A percentile compares a stretch with the other conserved stretches of the same genome.
Conservation (phyloP, 2,329 filamentous ascomycete genomes). For the Xylaria polymorpha region DNA sequence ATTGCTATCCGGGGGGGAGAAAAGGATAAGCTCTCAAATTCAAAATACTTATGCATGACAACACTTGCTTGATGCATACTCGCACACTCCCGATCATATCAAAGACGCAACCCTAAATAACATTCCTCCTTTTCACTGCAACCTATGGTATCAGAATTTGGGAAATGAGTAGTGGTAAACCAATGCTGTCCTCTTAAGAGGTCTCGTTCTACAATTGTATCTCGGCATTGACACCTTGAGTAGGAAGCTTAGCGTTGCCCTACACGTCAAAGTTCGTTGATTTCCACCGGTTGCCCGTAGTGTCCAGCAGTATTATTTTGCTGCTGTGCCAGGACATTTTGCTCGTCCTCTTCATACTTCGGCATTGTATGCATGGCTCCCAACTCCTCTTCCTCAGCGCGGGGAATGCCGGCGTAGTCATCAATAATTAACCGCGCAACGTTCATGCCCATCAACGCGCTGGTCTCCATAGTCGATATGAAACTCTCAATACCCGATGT, state of each 20-base stretch:
- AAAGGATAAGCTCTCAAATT: too few species aligned
- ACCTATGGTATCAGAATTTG: not conserved
- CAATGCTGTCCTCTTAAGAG: not conserved
- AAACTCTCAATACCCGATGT: constrained; percentile 88
- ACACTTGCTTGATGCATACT: not conserved
- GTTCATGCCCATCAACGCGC: constrained; percentile 88
- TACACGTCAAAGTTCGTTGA: constrained; percentile 24
- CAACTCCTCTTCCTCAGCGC: constrained; percentile 18
- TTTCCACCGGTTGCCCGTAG: not conserved
- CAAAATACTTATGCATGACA: not conserved
- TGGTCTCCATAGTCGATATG: constrained; percentile 98
- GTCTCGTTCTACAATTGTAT: not conserved
- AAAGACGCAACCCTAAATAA: not conserved
- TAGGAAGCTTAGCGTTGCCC: not conserved
- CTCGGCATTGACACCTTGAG: not conserved
- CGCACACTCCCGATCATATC: not conserved
- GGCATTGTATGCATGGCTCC: constrained; percentile 8
- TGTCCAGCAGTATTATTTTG: constrained; percentile 8
- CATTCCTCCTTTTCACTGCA: not conserved
- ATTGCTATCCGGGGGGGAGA: too few species aligned
- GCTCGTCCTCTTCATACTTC: constrained; percentile 30
- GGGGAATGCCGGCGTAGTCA: constrained; percentile 54
- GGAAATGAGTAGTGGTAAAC: not conserved
- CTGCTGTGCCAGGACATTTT: constrained; percentile 29
- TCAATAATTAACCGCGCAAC: constrained; percentile 78